Conservation (phyloP, 2,329 filamentous ascomycete genomes). For the Talaromyces sp. region DNA sequence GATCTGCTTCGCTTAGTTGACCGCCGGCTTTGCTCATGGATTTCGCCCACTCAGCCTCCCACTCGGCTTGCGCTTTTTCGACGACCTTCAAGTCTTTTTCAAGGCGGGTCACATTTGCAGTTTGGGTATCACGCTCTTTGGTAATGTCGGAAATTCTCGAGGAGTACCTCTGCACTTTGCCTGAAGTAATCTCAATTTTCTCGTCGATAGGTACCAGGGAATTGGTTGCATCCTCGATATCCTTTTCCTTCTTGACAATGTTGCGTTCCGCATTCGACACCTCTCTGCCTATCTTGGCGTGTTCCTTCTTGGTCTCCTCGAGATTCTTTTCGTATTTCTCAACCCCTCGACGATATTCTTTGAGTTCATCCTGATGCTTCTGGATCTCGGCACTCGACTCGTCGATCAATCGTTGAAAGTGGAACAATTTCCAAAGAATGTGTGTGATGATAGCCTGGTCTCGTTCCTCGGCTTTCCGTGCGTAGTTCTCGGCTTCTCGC, state of each 20-base stretch:
- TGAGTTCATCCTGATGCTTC: conserved; percentile 89
- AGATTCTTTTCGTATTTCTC: conserved; percentile 78
- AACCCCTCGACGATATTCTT: conserved; percentile 84
- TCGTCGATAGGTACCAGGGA: conserved; percentile 85
- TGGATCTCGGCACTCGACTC: conserved; percentile 87
- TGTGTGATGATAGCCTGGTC: conserved; percentile 91
- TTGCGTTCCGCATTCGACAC: conserved; percentile 78
- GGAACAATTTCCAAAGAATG: conserved; percentile 93
- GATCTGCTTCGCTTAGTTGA: conserved; percentile 78
- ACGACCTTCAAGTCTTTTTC: conserved; percentile 78
- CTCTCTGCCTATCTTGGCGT: conserved; percentile 71
- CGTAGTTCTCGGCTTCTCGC: conserved; percentile 88
- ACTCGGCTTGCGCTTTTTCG: conserved; percentile 85
- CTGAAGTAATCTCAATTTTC: conserved; percentile 77
- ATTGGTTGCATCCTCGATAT: conserved; percentile 82
- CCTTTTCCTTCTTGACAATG: conserved; percentile 82
- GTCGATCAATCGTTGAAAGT: conserved; percentile 91
- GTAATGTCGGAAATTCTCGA: conserved; percentile 67
- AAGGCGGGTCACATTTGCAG: conserved; percentile 66
- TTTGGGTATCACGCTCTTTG: conserved; percentile 74
- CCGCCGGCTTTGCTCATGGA: conserved; percentile 82
- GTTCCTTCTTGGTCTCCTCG: conserved; percentile 79
- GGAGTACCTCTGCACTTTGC: conserved; percentile 67
- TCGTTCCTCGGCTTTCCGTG: conserved; percentile 83
- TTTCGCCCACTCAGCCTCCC: conserved; percentile 83